phyloP scores from a whole-genome alignment of 805 yeast species.

The Myxozyma nipponensis region DNA sequence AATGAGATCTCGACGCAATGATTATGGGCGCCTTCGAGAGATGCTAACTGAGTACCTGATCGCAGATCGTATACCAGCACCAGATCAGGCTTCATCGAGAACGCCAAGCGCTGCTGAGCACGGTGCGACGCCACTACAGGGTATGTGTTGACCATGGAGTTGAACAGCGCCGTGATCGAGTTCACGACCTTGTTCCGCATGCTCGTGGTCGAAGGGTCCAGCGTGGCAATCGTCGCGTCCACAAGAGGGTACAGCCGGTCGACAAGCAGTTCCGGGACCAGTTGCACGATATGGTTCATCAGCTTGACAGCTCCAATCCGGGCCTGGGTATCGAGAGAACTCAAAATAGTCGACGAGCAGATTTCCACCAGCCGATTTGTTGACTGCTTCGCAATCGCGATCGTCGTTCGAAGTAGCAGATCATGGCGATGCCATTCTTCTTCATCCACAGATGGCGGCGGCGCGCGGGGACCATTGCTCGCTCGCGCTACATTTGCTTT shows the following conservation, averaged over 20 bases:
- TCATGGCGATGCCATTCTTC: conserved; percentile 15
- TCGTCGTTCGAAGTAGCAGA: conserved; percentile 8
- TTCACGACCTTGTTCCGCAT: conserved; percentile 23
- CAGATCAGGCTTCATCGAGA: conserved; percentile 24
- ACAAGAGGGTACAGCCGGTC: conserved; percentile 24
- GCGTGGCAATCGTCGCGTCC: conserved; percentile 23
- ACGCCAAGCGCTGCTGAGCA: conserved; percentile 29
- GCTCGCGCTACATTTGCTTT: neutral
- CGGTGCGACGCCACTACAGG: conserved; percentile 28
- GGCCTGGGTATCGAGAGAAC: conserved; percentile 6
- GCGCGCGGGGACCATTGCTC: neutral
- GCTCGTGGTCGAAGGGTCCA: conserved; percentile 20
- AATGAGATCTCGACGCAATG: conserved; percentile 19
- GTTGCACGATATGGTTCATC: conserved; percentile 9
- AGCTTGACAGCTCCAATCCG: conserved; percentile 26
- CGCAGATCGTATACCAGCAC: conserved; percentile 29
- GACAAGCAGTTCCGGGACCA: conserved; percentile 16
- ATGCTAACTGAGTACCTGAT: conserved; percentile 27
- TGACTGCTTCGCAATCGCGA: conserved; percentile 6
- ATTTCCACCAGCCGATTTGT: conserved; percentile 21
- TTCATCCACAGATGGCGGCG: neutral
- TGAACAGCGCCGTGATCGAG: conserved; percentile 23
- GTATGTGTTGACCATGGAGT: conserved; percentile 18
- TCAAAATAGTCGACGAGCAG: conserved; percentile 15
- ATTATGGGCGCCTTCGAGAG: conserved; percentile 24